phyloP scores from a whole-genome alignment of 805 yeast species.

The Candida chilensis region DNA sequence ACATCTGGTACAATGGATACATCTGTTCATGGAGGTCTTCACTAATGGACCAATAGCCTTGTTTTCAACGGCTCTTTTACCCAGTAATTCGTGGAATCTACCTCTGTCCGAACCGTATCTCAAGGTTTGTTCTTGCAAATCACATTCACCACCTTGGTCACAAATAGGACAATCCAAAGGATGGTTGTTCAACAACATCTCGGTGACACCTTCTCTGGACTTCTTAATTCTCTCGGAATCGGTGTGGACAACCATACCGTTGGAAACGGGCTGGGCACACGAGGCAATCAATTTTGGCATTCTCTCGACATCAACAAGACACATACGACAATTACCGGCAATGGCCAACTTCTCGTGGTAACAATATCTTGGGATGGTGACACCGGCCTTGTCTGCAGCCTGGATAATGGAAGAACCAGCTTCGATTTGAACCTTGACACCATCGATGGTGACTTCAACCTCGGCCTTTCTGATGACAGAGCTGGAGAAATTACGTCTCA shows the following conservation, averaged over 20 bases:
- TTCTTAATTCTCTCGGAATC: constrained; percentile 68
- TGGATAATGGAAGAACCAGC: constrained; percentile 85
- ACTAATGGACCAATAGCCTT: constrained; percentile 85
- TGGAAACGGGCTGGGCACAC: constrained; percentile 87
- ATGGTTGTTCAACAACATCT: constrained; percentile 80
- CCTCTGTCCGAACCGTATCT: constrained; percentile 85
- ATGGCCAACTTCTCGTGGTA: constrained; percentile 85
- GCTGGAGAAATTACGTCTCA: constrained; percentile 19
- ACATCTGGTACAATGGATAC: constrained; percentile 89
- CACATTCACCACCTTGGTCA: constrained; percentile 95
- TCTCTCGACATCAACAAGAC: constrained; percentile 81
- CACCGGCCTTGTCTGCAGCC: constrained; percentile 90
- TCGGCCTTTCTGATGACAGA: constrained; percentile 33
- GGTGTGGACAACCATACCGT: constrained; percentile 83
- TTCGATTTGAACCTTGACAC: constrained; percentile 66
- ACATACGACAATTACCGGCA: constrained; percentile 93
- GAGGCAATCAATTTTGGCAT: constrained; percentile 88
- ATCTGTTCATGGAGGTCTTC: constrained; percentile 86
- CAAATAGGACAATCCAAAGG: constrained; percentile 90
- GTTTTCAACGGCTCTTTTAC: constrained; percentile 86
- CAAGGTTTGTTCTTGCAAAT: constrained; percentile 78
- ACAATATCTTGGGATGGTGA: constrained; percentile 80
- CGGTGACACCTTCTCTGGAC: constrained; percentile 87
- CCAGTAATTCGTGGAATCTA: constrained; percentile 70
- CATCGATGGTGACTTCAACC: constrained; percentile 55